A percentile compares a stretch with the other conserved stretches of the same genome.
phyloP scores from a whole-genome alignment of 331 rosid species.

The Rosa hybrid region DNA sequence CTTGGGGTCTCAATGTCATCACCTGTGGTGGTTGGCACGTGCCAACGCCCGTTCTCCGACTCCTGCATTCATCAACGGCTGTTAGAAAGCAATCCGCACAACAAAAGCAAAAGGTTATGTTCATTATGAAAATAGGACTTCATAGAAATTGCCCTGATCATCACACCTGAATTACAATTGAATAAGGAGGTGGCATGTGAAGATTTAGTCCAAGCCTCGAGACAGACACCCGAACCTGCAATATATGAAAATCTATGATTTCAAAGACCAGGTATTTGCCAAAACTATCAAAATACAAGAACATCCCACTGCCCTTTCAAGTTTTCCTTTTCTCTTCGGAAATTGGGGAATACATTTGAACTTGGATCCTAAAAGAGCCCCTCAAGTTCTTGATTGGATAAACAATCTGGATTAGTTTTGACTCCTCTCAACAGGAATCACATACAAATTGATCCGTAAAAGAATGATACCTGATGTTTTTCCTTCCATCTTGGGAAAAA shows the following conservation, averaged over 20 bases:
- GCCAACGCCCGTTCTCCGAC: constrained; percentile 77
- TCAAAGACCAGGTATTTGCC: background rate
- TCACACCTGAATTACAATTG: constrained; percentile 81
- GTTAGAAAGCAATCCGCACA: constrained; percentile 1
- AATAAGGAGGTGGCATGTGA: constrained; percentile 74
- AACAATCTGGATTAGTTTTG: background rate
- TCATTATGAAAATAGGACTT: background rate
- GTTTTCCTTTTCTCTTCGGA: background rate
- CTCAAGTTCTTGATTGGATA: background rate
- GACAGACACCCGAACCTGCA: constrained; percentile 66
- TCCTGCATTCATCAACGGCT: constrained; percentile 48
- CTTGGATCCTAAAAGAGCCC: background rate
- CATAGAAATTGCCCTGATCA: constrained; percentile 22
- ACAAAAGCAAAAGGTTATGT: background rate
- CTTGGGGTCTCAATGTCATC: constrained; percentile 75
- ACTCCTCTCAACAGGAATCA: background rate
- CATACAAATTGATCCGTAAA: background rate
- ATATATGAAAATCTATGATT: background rate
- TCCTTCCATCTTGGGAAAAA: constrained; percentile 98
- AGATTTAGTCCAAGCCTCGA: constrained; percentile 41
- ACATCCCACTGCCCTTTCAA: background rate
- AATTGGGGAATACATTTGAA: background rate
- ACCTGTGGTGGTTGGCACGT: constrained; percentile 62
- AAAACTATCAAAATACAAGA: background rate
- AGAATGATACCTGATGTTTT: constrained; percentile 71